Evolutionary conservation across 2,329 filamentous ascomycete genomes (phyloP).

Genomic region (Metarhizium brunneum): DNA sequence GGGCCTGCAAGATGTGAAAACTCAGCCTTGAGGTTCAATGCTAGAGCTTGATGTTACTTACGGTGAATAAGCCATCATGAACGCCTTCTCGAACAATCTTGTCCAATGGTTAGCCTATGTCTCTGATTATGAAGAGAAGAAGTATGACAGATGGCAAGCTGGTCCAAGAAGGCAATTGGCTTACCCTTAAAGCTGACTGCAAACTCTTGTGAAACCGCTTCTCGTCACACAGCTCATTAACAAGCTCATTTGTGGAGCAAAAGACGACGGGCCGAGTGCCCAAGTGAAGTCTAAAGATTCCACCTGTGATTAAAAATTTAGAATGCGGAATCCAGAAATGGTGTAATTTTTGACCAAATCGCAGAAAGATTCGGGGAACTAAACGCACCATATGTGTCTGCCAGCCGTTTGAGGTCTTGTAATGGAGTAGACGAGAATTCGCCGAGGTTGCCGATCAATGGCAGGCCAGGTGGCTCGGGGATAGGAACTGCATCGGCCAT

Average conservation of each 20-base stretch:
- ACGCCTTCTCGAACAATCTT: slow-evolving; percentile 50
- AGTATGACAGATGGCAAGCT: not conserved
- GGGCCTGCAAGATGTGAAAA: slow-evolving; percentile 25
- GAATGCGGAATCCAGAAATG: not conserved
- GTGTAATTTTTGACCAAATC: too few relatives aligned
- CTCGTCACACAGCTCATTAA: slow-evolving; percentile 58
- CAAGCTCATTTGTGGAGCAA: slow-evolving; percentile 41
- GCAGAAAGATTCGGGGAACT: not conserved
- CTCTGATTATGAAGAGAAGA: not conserved
- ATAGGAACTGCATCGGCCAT: slow-evolving; percentile 38
- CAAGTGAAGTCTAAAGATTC: slow-evolving; percentile 49
- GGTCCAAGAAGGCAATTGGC: slow-evolving; percentile 6
- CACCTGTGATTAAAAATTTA: slow-evolving; percentile 28
- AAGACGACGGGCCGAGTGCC: slow-evolving; percentile 39
- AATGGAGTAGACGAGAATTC: slow-evolving; percentile 54
- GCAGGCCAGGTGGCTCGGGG: slow-evolving; percentile 54
- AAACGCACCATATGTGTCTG: slow-evolving; percentile 53
- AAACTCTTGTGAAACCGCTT: slow-evolving; percentile 54
- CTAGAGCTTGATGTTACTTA: slow-evolving; percentile 12
- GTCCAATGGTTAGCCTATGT: not conserved
- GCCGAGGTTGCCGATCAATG: slow-evolving; percentile 55
- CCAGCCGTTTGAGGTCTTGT: slow-evolving; percentile 44
- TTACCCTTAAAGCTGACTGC: slow-evolving; percentile 33
- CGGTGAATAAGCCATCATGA: slow-evolving; percentile 60
- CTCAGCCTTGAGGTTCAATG: not conserved